Evolutionary conservation across 1,284 basidiomycete species (phyloP).

Genomic region (Puccinia polysora): DNA sequence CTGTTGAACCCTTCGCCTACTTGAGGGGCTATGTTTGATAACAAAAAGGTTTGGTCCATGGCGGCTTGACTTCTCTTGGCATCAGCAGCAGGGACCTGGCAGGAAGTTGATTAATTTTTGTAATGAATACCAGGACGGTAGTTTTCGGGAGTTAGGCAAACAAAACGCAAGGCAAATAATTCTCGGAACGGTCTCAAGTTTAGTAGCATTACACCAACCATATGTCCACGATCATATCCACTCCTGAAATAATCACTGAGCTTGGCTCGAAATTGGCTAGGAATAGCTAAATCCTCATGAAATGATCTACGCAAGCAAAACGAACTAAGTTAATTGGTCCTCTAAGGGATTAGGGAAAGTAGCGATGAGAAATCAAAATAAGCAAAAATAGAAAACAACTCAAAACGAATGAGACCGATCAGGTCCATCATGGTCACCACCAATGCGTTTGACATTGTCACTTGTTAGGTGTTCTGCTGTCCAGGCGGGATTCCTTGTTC

Average conservation of each 20-base stretch:
- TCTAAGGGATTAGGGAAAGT: constrained; percentile 56
- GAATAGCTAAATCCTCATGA: constrained; percentile 74
- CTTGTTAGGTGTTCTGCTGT: constrained; percentile 50
- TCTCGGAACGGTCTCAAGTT: no score
- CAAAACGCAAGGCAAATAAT: no score
- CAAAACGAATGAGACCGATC: constrained; percentile 44
- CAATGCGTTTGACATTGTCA: constrained; percentile 13
- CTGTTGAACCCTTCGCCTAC: constrained; percentile 96
- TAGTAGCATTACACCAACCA: constrained; percentile 62
- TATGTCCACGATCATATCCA: constrained; percentile 95
- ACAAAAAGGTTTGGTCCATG: constrained; percentile 93
- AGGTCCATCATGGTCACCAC: constrained; percentile 38
- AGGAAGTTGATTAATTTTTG: neutral
- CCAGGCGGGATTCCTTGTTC: constrained; percentile 83
- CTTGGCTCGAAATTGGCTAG: constrained; percentile 73
- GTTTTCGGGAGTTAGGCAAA: no score
- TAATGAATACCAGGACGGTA: no score
- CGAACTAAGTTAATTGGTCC: constrained; percentile 61
- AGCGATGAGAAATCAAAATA: neutral
- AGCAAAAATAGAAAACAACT: constrained; percentile 12
- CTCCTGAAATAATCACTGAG: constrained; percentile 82
- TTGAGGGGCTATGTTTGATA: constrained; percentile 96
- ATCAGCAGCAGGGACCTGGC: constrained; percentile 74
- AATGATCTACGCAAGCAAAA: constrained; percentile 57
- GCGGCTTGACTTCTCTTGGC: constrained; percentile 75